These are phyloP conservation scores for Populus ilicifolia DNA, from an alignment of 345 rosid species.

Conservation along the genomic window DNA sequence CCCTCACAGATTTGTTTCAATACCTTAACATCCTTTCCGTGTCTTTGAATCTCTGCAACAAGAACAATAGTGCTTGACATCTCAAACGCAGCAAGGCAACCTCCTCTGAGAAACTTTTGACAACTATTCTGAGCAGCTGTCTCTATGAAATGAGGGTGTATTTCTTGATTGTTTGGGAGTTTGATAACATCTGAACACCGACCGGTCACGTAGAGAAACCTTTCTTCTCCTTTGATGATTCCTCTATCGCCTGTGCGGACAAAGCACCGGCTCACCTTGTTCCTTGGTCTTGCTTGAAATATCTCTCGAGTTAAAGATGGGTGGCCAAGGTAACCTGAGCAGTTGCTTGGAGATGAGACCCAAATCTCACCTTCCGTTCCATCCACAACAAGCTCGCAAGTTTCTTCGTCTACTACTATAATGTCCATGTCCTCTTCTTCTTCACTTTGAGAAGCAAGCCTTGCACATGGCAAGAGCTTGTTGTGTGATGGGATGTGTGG, in stretches of 20 bases:
- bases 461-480: constrained; percentile 51
- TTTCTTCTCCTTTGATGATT: constrained; percentile 40
- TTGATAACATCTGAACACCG: constrained; percentile 44
- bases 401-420: constrained; percentile 46
- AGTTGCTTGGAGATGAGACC: constrained; percentile 67
- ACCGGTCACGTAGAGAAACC: constrained; percentile 52
- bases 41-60: constrained; percentile 49
- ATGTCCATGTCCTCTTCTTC: constrained; percentile 45
- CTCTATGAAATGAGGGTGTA: constrained; percentile 57
- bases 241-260: constrained; percentile 57
- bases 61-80: constrained; percentile 26
- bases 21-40: constrained; percentile 14
- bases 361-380: constrained; percentile 64
- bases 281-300: constrained; percentile 39
- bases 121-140: constrained; percentile 35
- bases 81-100: constrained; percentile 48
- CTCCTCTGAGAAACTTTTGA: constrained; percentile 43
- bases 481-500: constrained; percentile 31
- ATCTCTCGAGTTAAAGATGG: constrained; percentile 43
- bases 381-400: constrained; percentile 39
- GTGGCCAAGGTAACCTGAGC: constrained; percentile 50
- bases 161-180: constrained; percentile 23
- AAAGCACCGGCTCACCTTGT: constrained; percentile 24
- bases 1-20: constrained; percentile 36
- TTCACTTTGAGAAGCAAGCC: constrained; percentile 25